phyloP scores from a whole-genome alignment of 352 stramenopile species.

The Discostella stelligera region DNA sequence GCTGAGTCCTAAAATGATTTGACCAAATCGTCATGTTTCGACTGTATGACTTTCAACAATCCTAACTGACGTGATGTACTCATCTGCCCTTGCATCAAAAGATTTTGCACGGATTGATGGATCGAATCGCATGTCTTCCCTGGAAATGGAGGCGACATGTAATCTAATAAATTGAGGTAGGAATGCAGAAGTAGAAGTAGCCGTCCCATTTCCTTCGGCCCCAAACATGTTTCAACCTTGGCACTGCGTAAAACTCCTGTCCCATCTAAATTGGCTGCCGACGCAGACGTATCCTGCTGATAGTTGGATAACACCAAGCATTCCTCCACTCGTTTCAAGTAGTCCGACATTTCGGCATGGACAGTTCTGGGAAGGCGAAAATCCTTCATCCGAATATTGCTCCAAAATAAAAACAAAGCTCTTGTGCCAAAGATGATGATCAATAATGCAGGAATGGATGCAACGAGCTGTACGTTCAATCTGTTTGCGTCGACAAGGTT shows the following conservation, averaged over 20 bases:
- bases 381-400: conserved; percentile 66
- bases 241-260: not conserved
- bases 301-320: conserved; percentile 52
- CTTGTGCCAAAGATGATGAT: conserved; percentile 61
- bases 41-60: conserved; percentile 46
- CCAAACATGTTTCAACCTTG: conserved; percentile 24
- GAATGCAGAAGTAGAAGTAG: conserved; percentile 59
- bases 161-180: conserved; percentile 74
- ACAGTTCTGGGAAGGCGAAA: conserved; percentile 59
- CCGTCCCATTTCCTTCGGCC: conserved; percentile 56
- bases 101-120: conserved; percentile 58
- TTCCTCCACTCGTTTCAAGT: conserved; percentile 63
- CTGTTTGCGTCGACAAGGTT: conserved; percentile 71
- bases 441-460: conserved; percentile 65
- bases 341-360: conserved; percentile 70
- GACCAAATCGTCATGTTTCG: conserved; percentile 39
- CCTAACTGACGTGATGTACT: conserved; percentile 42
- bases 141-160: conserved; percentile 65
- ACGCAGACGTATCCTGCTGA: conserved; percentile 16
- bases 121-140: conserved; percentile 65
- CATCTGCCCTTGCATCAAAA: conserved; percentile 57
- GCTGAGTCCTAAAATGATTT: conserved; percentile 17
- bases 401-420: conserved; percentile 59
- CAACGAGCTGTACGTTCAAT: conserved; percentile 73
- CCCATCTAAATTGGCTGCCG: not conserved